Evolutionary conservation across 2,329 filamentous ascomycete genomes (phyloP).

Genomic region (Pseudogymnoascus sp.): DNA sequence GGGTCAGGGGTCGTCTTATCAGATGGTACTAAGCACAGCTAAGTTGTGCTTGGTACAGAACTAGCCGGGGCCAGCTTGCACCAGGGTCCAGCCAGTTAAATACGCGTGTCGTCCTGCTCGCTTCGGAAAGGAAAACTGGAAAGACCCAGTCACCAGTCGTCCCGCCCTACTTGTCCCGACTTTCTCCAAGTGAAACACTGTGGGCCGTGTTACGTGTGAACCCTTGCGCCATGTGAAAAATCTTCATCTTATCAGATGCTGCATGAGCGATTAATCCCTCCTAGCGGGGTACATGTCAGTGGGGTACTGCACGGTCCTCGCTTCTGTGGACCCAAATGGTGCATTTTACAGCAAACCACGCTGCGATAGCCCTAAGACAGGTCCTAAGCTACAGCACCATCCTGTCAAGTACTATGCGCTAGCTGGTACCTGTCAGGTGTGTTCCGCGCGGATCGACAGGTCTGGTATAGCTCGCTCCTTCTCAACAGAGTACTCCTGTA

Average conservation of each 20-base stretch:
- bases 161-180: not conserved
- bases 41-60: not conserved
- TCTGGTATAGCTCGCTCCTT: not conserved
- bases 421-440: not conserved
- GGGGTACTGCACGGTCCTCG: not conserved
- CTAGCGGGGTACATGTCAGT: not conserved
- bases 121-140: too few species aligned
- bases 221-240: not conserved
- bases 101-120: not conserved
- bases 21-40: not conserved
- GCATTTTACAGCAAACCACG: not conserved
- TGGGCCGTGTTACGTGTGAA: not conserved
- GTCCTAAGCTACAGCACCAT: not conserved
- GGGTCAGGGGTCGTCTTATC: not conserved
- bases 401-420: not conserved
- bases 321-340: not conserved
- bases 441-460: not conserved
- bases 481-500: not conserved
- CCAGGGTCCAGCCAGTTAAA: not conserved
- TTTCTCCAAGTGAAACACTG: not conserved
- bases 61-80: not conserved
- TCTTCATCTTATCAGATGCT: constrained; percentile 6
- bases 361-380: not conserved
- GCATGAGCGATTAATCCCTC: not conserved
- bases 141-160: too few species aligned